These are phyloP conservation scores for Antrodiella citrinella DNA, from an alignment of 768 basidiomycete genomes.

Conservation along the genomic window DNA sequence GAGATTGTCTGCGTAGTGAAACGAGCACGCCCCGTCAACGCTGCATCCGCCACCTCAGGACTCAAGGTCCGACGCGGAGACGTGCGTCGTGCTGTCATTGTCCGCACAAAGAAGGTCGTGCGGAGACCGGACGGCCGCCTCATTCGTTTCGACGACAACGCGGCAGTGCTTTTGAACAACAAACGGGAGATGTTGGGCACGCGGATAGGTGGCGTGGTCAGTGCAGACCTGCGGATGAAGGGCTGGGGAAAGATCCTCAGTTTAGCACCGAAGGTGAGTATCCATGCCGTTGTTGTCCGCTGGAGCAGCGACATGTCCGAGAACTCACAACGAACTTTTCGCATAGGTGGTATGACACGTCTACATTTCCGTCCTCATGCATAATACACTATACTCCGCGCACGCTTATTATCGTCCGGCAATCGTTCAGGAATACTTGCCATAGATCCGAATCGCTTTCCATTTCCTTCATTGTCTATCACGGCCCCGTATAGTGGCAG, in stretches of 20 bases:
- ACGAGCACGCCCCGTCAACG: slow-evolving; percentile 75
- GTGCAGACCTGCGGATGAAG: slow-evolving; percentile 81
- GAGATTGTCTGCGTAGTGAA: slow-evolving; percentile 96
- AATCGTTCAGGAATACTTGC: no score
- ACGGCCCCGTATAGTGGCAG: no score
- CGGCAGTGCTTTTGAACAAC: slow-evolving; percentile 88
- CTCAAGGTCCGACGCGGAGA: slow-evolving; percentile 91
- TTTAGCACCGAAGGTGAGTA: slow-evolving; percentile 77
- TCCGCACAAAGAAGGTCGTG: slow-evolving; percentile 83
- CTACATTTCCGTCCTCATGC: neutral
- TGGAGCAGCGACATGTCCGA: no score
- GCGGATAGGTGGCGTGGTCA: slow-evolving; percentile 89
- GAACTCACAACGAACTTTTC: neutral
- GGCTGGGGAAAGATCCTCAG: slow-evolving; percentile 94
- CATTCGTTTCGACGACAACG: slow-evolving; percentile 94
- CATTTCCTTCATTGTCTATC: no score
- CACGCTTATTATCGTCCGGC: neutral
- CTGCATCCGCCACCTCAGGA: slow-evolving; percentile 63
- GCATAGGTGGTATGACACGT: neutral
- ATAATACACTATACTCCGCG: neutral
- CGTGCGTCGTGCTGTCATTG: slow-evolving; percentile 92
- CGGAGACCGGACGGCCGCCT: slow-evolving; percentile 81
- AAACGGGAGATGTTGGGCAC: slow-evolving; percentile 96
- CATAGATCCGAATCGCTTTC: no score
- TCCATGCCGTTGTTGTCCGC: no score